Conservation (phyloP, 2,329 filamentous ascomycete genomes). For the Ambrosiella cleistominuta region DNA sequence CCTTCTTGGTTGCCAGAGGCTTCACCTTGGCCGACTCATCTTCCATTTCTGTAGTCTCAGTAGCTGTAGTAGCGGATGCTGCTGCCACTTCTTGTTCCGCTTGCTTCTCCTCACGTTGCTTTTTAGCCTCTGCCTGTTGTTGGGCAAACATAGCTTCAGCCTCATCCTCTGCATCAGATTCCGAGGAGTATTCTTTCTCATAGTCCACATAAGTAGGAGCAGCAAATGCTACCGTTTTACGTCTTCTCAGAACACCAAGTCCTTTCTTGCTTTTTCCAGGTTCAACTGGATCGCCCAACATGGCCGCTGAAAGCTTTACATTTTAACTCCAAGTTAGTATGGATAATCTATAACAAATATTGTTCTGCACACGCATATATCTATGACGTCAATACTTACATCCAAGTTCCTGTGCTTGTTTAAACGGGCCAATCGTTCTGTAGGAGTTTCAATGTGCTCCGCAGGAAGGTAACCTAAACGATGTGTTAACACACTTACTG, state of each 20-base stretch:
- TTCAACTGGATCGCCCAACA: slow-evolving; percentile 48
- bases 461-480: slow-evolving; percentile 73
- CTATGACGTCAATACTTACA: slow-evolving; percentile 33
- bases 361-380: not conserved
- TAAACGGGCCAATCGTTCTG: slow-evolving; percentile 75
- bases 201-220: slow-evolving; percentile 78
- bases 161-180: slow-evolving; percentile 49
- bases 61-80: slow-evolving; percentile 14
- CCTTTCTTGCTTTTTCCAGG: slow-evolving; percentile 31
- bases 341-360: not conserved
- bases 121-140: slow-evolving; percentile 19
- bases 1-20: slow-evolving; percentile 28
- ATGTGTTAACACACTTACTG: slow-evolving; percentile 14
- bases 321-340: not conserved
- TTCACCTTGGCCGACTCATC: slow-evolving; percentile 39
- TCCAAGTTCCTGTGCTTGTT: slow-evolving; percentile 99
- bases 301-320: slow-evolving; percentile 38
- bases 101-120: slow-evolving; percentile 16
- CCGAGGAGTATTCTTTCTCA: slow-evolving; percentile 64
- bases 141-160: slow-evolving; percentile 20
- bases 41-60: slow-evolving; percentile 16
- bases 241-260: slow-evolving; percentile 66
- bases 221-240: slow-evolving; percentile 74
- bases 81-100: slow-evolving; percentile 18
- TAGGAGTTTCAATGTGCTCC: slow-evolving; percentile 96